These are phyloP conservation scores for Mucor irregularis DNA, from an alignment of 371 early-diverging fungal genomes.

Conservation along the genomic window DNA sequence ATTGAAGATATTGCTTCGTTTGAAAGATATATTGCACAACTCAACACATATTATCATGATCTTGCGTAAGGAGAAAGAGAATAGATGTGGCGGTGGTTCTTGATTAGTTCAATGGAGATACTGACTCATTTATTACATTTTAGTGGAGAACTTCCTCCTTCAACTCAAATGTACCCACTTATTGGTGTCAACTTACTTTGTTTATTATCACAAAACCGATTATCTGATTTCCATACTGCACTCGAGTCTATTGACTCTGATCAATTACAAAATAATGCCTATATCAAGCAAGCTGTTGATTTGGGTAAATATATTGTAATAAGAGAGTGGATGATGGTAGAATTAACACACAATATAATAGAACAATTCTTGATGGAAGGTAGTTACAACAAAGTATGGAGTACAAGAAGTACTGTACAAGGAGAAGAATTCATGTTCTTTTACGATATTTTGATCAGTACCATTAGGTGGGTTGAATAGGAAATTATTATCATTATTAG, in stretches of 20 bases:
- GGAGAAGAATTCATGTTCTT: constrained; percentile 90
- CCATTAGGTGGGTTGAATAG: constrained; percentile 90
- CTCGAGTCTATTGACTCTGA: constrained; percentile 89
- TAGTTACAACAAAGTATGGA: constrained; percentile 94
- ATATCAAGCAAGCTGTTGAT: constrained; percentile 89
- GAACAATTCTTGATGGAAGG: constrained; percentile 97
- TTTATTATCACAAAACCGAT: constrained; percentile 89
- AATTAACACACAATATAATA: too few species aligned
- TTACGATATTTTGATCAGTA: constrained; percentile 89
- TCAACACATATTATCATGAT: constrained; percentile 88
- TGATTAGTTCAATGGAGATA: not conserved
- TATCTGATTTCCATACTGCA: constrained; percentile 94
- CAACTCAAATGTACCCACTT: constrained; percentile 83
- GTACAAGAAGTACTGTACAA: constrained; percentile 82
- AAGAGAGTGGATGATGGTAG: too few species aligned
- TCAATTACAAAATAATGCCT: constrained; percentile 74
- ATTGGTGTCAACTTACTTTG: constrained; percentile 91
- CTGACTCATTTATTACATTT: not conserved
- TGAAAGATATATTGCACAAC: constrained; percentile 94
- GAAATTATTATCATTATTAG: not conserved
- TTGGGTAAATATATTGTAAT: too few species aligned
- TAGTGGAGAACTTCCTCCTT: constrained; percentile 69
- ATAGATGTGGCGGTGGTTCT: not conserved
- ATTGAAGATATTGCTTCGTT: constrained; percentile 86
- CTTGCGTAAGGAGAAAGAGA: constrained; percentile 55